Conservation (phyloP, 352 stramenopile genomes). For the Pythium utonaiense region DNA sequence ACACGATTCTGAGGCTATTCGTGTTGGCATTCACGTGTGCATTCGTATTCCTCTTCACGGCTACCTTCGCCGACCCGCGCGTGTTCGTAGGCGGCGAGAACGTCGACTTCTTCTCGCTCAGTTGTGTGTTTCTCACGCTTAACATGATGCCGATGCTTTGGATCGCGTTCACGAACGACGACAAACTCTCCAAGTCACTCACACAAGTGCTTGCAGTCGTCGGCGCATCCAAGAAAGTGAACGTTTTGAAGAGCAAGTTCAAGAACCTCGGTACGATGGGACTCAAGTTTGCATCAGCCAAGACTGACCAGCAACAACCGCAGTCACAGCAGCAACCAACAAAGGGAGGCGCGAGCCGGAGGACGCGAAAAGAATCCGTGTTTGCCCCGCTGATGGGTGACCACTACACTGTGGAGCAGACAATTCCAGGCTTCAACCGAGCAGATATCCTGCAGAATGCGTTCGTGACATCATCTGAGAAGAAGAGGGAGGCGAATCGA, state of each 20-base stretch:
- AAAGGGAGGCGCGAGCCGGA: conserved; percentile 11
- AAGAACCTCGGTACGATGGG: conserved; percentile 78
- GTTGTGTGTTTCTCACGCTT: conserved; percentile 73
- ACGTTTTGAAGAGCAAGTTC: conserved; percentile 73
- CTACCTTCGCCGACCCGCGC: conserved; percentile 73
- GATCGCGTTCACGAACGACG: conserved; percentile 89
- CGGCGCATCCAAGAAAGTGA: conserved; percentile 72
- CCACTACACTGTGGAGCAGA: conserved; percentile 77
- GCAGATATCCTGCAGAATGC: conserved; percentile 78
- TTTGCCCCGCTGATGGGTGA: conserved; percentile 76
- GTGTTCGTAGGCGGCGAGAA: conserved; percentile 64
- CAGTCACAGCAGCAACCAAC: neutral
- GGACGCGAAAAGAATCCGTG: conserved; percentile 54
- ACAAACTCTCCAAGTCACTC: conserved; percentile 81
- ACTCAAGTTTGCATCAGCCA: conserved; percentile 64
- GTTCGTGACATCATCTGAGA: conserved; percentile 63
- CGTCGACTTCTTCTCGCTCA: conserved; percentile 79
- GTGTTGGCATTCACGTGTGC: conserved; percentile 45
- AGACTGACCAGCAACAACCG: conserved; percentile 18
- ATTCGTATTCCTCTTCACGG: conserved; percentile 79
- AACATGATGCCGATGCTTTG: conserved; percentile 91
- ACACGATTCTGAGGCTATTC: conserved; percentile 49
- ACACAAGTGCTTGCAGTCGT: conserved; percentile 76
- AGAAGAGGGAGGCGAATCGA: conserved; percentile 43
- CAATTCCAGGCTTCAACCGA: conserved; percentile 62